Base-by-base conservation (phyloP, 331 rosid species). In the Acacia concinna region DNA sequence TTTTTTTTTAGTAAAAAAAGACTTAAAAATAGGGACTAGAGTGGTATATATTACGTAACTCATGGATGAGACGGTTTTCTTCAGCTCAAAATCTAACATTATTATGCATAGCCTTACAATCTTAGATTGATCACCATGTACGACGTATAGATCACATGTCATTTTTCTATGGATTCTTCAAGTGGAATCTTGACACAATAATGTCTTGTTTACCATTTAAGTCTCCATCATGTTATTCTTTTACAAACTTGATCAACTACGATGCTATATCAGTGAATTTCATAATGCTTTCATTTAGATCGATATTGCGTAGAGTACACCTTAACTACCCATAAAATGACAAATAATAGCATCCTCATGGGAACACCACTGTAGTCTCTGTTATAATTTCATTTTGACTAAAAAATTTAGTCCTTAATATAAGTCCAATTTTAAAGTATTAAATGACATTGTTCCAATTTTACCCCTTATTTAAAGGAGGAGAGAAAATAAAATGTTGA, bases 341-440 rank as follows among this genome's bases (percentile, higher is more conserved):
- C 27, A 73, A 63, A 54, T 40, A 77, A 73, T 78, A 75, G 78
- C 82, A 86, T 83, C 77, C 57, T 28, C 21, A 43, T 30, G 73
- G n/a, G n/a, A n/a, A n/a, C n/a, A n/a, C n/a, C n/a, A n/a, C n/a
- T n/a, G n/a, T n/a, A n/a, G n/a, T n/a, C n/a, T n/a, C n/a, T n/a
- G n/a, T n/a, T n/a, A n/a, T n/a, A n/a, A n/a, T n/a, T n/a, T n/a
- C n/a, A n/a, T n/a, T n/a, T n/a, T n/a, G n/a, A n/a, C n/a, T n/a
- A n/a, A n/a, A n/a, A n/a, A n/a, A n/a, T n/a, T n/a, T n/a, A n/a
- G n/a, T n/a, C n/a, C n/a, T n/a, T n/a, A n/a, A n/a, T n/a, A n/a
- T n/a, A n/a, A n/a, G n/a, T n/a, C n/a, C n/a, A n/a, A n/a, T n/a
- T n/a, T n/a, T n/a, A n/a, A n/a, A n/a, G n/a, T n/a, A n/a, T n/a